These are phyloP conservation scores for Stagonosporopsis cucurbitacearum DNA, from an alignment of 2,329 filamentous ascomycete genomes.

Conservation along the genomic window DNA sequence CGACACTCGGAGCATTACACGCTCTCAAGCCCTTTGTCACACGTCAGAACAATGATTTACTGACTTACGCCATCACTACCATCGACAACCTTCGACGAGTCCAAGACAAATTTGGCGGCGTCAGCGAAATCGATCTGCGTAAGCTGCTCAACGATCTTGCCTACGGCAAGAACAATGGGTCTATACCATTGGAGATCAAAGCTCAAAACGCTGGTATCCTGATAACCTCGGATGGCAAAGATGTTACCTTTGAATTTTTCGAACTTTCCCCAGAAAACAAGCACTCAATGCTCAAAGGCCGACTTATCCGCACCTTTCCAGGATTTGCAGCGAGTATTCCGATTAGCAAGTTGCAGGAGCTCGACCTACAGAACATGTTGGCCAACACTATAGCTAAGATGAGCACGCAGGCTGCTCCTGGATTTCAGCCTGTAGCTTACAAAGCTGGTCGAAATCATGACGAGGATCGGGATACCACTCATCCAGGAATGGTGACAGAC, in stretches of 20 bases:
- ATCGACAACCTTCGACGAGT: conserved; percentile 22
- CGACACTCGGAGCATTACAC: conserved; percentile 19
- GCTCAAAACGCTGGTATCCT: conserved; percentile 58
- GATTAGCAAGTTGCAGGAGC: conserved; percentile 25
- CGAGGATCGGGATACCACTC: conserved; percentile 58
- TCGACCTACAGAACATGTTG: conserved; percentile 31
- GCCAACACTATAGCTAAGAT: conserved; percentile 46
- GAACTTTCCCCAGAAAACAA: conserved; percentile 55
- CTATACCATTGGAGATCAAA: conserved; percentile 51
- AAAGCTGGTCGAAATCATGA: conserved; percentile 50
- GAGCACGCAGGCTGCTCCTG: conserved; percentile 43
- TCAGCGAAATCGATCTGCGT: conserved; percentile 21
- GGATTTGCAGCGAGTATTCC: conserved; percentile 47
- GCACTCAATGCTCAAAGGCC: conserved; percentile 49
- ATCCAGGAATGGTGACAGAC: conserved; percentile 62
- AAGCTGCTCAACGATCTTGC: conserved; percentile 25
- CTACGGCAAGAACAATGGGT: conserved; percentile 3
- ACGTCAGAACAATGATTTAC: neutral
- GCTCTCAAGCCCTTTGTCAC: conserved; percentile 13
- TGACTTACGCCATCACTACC: conserved; percentile 19
- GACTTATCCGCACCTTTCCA: conserved; percentile 56
- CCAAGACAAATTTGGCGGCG: conserved; percentile 17
- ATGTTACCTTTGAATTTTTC: conserved; percentile 53
- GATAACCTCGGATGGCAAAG: conserved; percentile 35
- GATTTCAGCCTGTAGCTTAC: conserved; percentile 42